Evolutionary conservation across 345 rosid species (phyloP).

Genomic region (Citrus trifoliata): DNA sequence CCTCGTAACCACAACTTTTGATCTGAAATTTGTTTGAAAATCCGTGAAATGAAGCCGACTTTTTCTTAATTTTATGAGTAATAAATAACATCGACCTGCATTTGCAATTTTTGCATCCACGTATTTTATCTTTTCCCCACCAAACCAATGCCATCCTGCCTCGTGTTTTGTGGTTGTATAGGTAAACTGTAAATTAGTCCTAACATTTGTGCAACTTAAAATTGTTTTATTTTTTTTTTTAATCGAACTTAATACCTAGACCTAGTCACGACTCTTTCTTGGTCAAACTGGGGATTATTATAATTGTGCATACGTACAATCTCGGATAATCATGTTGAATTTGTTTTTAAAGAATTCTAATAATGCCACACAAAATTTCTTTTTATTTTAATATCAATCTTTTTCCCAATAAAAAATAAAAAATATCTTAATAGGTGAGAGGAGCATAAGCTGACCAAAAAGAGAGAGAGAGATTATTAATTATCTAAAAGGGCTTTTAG

Average conservation of each 20-base stretch:
- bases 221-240: not conserved
- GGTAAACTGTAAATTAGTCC: no score
- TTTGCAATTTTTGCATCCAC: not conserved
- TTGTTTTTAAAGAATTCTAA: no score
- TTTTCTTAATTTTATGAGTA: not conserved
- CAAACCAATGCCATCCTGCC: conserved; percentile 12
- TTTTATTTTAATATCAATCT: no score
- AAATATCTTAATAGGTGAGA: no score
- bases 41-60: conserved; percentile 37
- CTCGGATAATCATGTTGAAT: no score
- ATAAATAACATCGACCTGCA: not conserved
- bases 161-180: not conserved
- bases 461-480: no score
- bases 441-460: no score
- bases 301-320: no score
- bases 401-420: no score
- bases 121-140: not conserved
- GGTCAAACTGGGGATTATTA: no score
- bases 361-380: no score
- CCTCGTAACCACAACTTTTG: not conserved
- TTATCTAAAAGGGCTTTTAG: not conserved
- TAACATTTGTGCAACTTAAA: not conserved
- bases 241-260: not conserved
- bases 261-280: not conserved
- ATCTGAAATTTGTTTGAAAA: conserved; percentile 19